These are phyloP conservation scores for Astragalus membranaceus DNA, from an alignment of 306 rosid species.

Conservation along the genomic window DNA sequence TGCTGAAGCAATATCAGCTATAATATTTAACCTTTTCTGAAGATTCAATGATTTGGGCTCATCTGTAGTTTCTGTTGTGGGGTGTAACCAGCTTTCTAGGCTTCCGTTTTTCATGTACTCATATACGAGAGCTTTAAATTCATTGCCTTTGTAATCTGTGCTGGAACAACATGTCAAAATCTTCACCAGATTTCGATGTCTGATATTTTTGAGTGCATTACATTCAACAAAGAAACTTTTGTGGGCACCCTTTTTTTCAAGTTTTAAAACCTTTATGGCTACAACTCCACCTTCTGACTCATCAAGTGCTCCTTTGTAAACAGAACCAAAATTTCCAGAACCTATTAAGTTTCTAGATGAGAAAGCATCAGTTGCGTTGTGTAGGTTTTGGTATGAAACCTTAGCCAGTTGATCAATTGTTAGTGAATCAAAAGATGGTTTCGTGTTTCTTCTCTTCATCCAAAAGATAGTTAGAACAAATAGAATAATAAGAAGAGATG, in stretches of 20 bases:
- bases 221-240: neutral
- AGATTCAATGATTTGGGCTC: neutral
- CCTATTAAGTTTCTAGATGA: neutral
- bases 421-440: neutral
- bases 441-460: neutral
- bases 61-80: neutral
- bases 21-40: neutral
- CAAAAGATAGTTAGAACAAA: neutral
- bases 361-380: too few species aligned
- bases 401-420: too few species aligned
- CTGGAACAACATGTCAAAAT: conserved; percentile 16
- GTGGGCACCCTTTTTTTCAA: too few species aligned
- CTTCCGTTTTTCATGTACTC: conserved; percentile 11
- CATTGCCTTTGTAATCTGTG: neutral
- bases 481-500: neutral
- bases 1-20: neutral
- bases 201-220: neutral
- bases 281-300: neutral
- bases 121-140: conserved; percentile 18
- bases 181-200: conserved; percentile 15
- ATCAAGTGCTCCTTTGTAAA: neutral
- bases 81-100: neutral
- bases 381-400: too few species aligned
- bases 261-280: conserved; percentile 17
- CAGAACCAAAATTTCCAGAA: too few species aligned